phyloP scores from a whole-genome alignment of 441 rosid genomes.

The Populus tomentosa region DNA sequence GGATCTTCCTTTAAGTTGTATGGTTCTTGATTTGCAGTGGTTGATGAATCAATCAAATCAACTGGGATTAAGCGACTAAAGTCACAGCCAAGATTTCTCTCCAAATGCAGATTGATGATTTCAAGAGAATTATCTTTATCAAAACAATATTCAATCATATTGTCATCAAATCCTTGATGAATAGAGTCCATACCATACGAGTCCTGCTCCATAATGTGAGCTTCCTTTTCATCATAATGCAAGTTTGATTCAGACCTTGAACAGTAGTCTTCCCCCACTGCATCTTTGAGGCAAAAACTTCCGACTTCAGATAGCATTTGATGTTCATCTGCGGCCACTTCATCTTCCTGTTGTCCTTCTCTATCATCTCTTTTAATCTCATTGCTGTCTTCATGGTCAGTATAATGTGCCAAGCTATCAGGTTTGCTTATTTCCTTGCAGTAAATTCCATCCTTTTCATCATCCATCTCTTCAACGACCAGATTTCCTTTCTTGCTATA shows the following conservation, averaged over 20 bases:
- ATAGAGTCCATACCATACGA: constrained; percentile 3
- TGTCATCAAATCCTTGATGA: constrained; percentile 17
- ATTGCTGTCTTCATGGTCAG: constrained; percentile 13
- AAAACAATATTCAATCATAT: constrained; percentile 11
- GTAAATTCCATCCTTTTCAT: constrained; percentile 37
- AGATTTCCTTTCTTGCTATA: constrained; percentile 37
- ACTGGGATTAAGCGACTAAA: constrained; percentile 39
- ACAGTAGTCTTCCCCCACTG: constrained; percentile 43
- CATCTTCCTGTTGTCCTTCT: constrained; percentile 29
- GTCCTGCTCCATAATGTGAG: constrained; percentile 4
- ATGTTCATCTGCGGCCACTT: constrained; percentile 29
- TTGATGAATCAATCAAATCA: constrained; percentile 48
- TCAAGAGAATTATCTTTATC: constrained; percentile 35
- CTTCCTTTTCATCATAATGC: constrained; percentile 42
- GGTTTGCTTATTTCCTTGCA: constrained; percentile 29
- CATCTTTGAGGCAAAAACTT: constrained; percentile 54
- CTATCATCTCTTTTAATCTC: constrained; percentile 30
- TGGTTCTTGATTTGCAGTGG: constrained; percentile 30
- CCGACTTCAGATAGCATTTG: constrained; percentile 62
- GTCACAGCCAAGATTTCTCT: constrained; percentile 16
- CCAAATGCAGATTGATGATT: constrained; percentile 23
- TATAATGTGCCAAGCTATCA: constrained; percentile 21
- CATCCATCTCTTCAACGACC: constrained; percentile 42
- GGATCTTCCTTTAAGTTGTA: constrained; percentile 26
- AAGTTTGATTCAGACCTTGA: constrained; percentile 42